Base-by-base conservation (phyloP, 2,329 filamentous ascomycete species). In the Dryadomyces quercivorus region DNA sequence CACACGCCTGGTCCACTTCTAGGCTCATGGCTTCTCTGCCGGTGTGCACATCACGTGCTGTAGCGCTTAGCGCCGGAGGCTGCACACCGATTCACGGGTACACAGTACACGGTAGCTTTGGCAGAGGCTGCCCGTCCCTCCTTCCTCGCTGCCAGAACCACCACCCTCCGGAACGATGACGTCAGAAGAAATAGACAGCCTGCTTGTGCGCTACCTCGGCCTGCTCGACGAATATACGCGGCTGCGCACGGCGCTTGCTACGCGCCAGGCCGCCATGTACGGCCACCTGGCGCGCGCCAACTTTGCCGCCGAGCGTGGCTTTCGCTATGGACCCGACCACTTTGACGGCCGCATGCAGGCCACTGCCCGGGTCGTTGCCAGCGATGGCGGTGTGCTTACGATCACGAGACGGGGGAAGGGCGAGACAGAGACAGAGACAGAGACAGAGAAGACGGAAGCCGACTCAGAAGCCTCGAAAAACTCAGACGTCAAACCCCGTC, bases 271-370 rank as follows among this genome's bases (percentile, higher is more conserved):
- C 20, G 69, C 70, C 52, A 75, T 86, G 59, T 79, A 74, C 63
- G 75, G 78, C 55, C 69, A 72, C 59, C 73, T 91, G 44, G 84
- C 86, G n/a, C 78, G 86, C 55, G 86, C 87, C 58, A 89, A 90
- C 69, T 90, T 88, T 67, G 72, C 78, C 31, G 80, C 79, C n/a
- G 74, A 80, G 63, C 72, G 78, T 13, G 78, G 82, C 36, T 66
- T 80, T 58, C 74, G 80, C 45, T 90, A 85, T 64, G 86, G 85
- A 3, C 76, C 73, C 59, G 83, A 88, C 61, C 77, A 80, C 63
- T 92, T 87, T 64, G 85, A 91, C 66, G 77, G 81, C 59, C 77
- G 86, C 49, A 88, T 88, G 81, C 81, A 81, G 64, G 84, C 85
- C 3, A 68, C 67, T 21, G 69, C 77, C 52, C 66, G 68, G 53